Conservation (phyloP, 2,329 filamentous ascomycete species). For the Coccinonectria pachysandricola region DNA sequence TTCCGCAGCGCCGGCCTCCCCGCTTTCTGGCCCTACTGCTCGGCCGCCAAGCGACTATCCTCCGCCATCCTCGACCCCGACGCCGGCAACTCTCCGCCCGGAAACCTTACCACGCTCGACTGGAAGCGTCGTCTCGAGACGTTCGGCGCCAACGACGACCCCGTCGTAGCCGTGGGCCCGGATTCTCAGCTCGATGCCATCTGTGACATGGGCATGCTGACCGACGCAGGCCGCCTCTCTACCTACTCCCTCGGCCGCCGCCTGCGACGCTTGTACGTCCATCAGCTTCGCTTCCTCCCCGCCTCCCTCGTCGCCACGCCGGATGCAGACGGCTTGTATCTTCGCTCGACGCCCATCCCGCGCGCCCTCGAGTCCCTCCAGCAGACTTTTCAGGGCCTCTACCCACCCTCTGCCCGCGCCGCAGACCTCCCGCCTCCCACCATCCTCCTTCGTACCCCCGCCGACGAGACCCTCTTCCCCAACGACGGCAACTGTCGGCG, state of each 20-base stretch:
- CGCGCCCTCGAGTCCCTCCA: conserved; percentile 70
- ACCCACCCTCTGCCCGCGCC: conserved; percentile 43
- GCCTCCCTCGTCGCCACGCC: conserved; percentile 42
- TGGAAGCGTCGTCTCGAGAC: conserved; percentile 72
- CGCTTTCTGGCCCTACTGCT: conserved; percentile 83
- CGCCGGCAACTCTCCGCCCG: conserved; percentile 18
- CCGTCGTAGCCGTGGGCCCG: conserved; percentile 58
- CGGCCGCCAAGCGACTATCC: conserved; percentile 59
- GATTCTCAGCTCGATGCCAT: conserved; percentile 64
- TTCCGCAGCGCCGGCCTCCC: conserved; percentile 69
- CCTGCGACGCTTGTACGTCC: conserved; percentile 61
- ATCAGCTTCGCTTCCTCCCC: conserved; percentile 65
- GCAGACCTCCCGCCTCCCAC: conserved; percentile 47
- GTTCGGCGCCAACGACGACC: conserved; percentile 61
- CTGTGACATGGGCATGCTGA: conserved; percentile 70
- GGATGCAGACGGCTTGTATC: conserved; percentile 51
- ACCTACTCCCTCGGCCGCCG: conserved; percentile 60
- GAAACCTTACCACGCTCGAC: conserved; percentile 36
- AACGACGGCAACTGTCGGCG: conserved; percentile 67
- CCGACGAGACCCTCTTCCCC: conserved; percentile 70
- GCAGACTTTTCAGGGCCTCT: conserved; percentile 65
- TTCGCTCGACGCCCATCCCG: conserved; percentile 64
- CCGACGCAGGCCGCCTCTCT: conserved; percentile 62
- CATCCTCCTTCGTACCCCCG: conserved; percentile 52
- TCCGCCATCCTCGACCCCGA: conserved; percentile 36